These are phyloP conservation scores for Penicillium manginii DNA, from an alignment of 495 filamentous ascomycete genomes.

Conservation along the genomic window DNA sequence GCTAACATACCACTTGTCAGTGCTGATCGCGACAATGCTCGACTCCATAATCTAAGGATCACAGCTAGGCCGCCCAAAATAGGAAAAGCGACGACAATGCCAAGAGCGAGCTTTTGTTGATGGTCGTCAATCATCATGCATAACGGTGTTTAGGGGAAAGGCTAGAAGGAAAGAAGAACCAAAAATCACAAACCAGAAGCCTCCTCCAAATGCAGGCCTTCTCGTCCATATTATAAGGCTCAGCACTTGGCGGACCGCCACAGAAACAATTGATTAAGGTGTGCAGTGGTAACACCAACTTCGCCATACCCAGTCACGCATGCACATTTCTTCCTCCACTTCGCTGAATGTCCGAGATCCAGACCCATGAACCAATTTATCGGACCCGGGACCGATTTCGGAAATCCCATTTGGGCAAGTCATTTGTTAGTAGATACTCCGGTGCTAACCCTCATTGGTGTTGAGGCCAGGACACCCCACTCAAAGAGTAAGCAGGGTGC, in stretches of 20 bases:
- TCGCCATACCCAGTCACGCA: not conserved
- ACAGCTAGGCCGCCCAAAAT: constrained; percentile 48
- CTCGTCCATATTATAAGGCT: not conserved
- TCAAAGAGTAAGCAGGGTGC: no score
- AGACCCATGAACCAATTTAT: not conserved
- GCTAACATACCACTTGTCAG: constrained; percentile 28
- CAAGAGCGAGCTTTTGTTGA: constrained; percentile 47
- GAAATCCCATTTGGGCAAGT: not conserved
- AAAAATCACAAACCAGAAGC: not conserved
- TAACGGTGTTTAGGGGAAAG: not conserved
- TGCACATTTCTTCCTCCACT: not conserved
- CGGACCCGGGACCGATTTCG: not conserved
- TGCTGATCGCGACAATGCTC: constrained; percentile 41
- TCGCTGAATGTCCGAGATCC: not conserved
- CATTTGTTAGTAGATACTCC: not conserved
- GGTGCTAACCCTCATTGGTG: not conserved
- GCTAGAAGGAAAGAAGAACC: not conserved
- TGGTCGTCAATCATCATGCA: constrained; percentile 26
- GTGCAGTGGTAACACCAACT: not conserved
- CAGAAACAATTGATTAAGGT: not conserved
- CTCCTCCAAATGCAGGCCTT: not conserved
- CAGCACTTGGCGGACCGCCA: not conserved
- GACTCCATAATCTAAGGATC: constrained; percentile 45
- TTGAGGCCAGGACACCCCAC: not conserved
- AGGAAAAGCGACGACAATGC: constrained; percentile 52